A percentile compares a stretch with the other conserved stretches of the same genome.
phyloP scores from a whole-genome alignment of 2,329 filamentous ascomycete genomes.

The Aspergillus awamori region DNA sequence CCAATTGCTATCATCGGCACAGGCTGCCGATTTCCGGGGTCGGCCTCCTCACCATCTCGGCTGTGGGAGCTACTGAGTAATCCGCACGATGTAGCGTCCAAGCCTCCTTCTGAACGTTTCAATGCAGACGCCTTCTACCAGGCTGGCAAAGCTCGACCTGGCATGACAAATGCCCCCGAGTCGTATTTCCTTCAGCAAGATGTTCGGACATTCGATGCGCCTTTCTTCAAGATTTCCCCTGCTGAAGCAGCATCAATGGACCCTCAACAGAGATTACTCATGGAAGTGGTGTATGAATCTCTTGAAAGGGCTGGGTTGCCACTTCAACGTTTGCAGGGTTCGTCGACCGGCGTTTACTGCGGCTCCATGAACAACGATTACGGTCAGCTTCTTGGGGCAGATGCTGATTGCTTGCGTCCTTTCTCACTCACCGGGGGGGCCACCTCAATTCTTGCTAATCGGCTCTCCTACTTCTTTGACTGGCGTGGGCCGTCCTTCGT shows the following conservation, averaged over 20 bases:
- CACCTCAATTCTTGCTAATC: conserved; percentile 36
- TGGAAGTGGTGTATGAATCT: conserved; percentile 48
- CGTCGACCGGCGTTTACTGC: conserved; percentile 28
- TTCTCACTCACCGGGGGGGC: conserved; percentile 25
- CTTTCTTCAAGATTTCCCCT: conserved; percentile 27
- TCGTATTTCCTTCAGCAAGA: not conserved
- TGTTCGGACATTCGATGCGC: conserved; percentile 23
- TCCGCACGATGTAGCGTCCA: conserved; percentile 3
- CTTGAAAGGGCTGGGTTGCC: conserved; percentile 22
- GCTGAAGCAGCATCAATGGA: conserved; percentile 38
- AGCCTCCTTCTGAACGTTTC: not conserved
- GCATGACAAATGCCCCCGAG: not conserved
- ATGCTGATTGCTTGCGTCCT: not conserved
- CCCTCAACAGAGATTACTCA: conserved; percentile 28
- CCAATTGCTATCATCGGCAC: conserved; percentile 10
- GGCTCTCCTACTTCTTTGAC: conserved; percentile 40
- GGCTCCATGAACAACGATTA: conserved; percentile 27
- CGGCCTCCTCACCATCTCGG: not conserved
- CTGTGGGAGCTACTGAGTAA: conserved; percentile 9
- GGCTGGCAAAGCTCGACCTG: not conserved
- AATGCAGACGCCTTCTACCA: not conserved
- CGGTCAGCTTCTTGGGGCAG: too few species aligned
- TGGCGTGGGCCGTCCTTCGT: conserved; percentile 40
- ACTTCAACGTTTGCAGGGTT: conserved; percentile 23
- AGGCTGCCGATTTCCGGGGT: conserved; percentile 2